Evolutionary conservation across 1,139 yeast species (phyloP).

Genomic region (Geotrichum candidum): DNA sequence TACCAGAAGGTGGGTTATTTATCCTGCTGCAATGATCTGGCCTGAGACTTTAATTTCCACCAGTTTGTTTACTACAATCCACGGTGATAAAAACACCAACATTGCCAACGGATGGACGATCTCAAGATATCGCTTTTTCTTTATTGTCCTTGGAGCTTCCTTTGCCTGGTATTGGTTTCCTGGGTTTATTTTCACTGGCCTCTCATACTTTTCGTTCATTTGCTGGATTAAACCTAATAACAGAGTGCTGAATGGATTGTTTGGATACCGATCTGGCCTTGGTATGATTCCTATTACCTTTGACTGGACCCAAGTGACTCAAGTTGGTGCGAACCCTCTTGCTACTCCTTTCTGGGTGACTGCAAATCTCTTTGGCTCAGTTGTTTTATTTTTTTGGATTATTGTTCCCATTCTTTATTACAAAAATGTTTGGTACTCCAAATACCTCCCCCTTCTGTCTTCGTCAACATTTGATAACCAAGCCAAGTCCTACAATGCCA

Average conservation of each 20-base stretch:
- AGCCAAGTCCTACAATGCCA: constrained; percentile 37
- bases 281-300: constrained; percentile 49
- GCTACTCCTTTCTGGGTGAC: constrained; percentile 50
- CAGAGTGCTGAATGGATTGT: constrained; percentile 46
- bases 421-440: constrained; percentile 42
- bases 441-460: constrained; percentile 43
- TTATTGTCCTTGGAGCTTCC: constrained; percentile 31
- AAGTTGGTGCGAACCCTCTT: constrained; percentile 41
- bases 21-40: constrained; percentile 50
- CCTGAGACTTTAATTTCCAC: constrained; percentile 36
- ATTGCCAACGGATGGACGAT: constrained; percentile 41
- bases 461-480: constrained; percentile 38
- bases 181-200: constrained; percentile 40
- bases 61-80: constrained; percentile 30
- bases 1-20: constrained; percentile 44
- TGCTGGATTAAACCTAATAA: constrained; percentile 42
- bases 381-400: constrained; percentile 33
- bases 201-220: constrained; percentile 36
- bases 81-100: constrained; percentile 41
- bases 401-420: constrained; percentile 40
- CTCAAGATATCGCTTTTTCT: constrained; percentile 39
- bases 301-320: constrained; percentile 41
- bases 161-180: constrained; percentile 47
- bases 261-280: constrained; percentile 50
- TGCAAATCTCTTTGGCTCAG: constrained; percentile 41